phyloP scores from a whole-genome alignment of 495 filamentous ascomycete genomes.

The Penicillium antarcticum region DNA sequence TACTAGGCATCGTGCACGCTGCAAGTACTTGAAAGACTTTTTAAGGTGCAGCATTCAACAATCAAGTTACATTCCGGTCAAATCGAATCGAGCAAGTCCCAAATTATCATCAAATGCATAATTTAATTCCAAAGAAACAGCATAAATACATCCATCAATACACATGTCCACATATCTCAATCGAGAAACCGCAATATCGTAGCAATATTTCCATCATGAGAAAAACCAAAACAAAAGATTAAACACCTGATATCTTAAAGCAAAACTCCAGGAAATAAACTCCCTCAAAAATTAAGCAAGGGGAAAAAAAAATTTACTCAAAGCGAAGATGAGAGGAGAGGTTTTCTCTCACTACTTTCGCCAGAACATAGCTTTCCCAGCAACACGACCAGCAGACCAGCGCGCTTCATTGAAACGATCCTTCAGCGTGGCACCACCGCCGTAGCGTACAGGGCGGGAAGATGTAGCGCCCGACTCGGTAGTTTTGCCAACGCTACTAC shows the following conservation, averaged over 20 bases:
- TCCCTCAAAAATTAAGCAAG: neutral
- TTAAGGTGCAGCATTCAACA: no score
- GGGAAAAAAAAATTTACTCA: neutral
- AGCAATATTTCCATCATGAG: conserved; percentile 8
- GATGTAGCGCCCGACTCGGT: conserved; percentile 22
- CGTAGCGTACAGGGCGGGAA: conserved; percentile 29
- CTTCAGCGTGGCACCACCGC: conserved; percentile 30
- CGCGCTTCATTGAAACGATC: conserved; percentile 36
- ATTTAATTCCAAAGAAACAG: neutral
- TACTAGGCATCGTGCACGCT: no score
- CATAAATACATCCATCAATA: conserved; percentile 4
- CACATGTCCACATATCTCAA: neutral
- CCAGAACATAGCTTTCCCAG: conserved; percentile 45
- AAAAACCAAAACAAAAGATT: neutral
- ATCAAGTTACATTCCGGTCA: no score
- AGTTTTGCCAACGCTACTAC: conserved; percentile 22
- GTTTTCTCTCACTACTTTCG: conserved; percentile 27
- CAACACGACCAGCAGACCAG: conserved; percentile 34
- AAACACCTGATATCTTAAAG: conserved; percentile 2
- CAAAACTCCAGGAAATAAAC: conserved; percentile 3
- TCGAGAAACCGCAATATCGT: neutral
- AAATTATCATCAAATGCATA: neutral
- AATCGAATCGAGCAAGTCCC: no score
- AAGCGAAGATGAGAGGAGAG: conserved; percentile 1
- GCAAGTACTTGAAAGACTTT: no score